Conservation (phyloP, 192 early-diverging fungal species). For the Coemansia brasiliensis region DNA sequence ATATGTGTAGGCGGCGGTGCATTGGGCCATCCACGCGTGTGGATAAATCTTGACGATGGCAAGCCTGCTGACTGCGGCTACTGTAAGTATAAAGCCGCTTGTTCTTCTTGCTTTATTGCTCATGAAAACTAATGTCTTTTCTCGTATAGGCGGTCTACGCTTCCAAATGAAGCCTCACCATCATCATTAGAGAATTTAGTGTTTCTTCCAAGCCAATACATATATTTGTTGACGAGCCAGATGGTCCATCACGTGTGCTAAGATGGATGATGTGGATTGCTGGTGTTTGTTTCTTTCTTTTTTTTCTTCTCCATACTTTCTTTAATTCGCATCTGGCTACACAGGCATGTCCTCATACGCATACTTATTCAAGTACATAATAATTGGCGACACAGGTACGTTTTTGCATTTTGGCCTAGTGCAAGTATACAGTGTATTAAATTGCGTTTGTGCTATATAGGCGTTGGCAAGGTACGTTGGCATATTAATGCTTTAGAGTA, state of each 20-base stretch:
- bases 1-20: slow-evolving; percentile 67
- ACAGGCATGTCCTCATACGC: slow-evolving; percentile 48
- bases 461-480: slow-evolving; percentile 66
- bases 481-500: neutral
- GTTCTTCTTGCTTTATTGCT: neutral
- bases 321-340: neutral
- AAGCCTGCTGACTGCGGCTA: slow-evolving; percentile 73
- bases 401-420: neutral
- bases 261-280: neutral
- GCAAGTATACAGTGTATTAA: neutral
- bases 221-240: neutral
- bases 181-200: slow-evolving; percentile 45
- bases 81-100: slow-evolving; percentile 58
- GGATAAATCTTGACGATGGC: slow-evolving; percentile 77
- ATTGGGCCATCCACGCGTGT: slow-evolving; percentile 92
- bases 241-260: slow-evolving; percentile 12
- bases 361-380: slow-evolving; percentile 71
- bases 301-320: neutral
- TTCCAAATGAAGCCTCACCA: slow-evolving; percentile 75
- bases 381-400: slow-evolving; percentile 75
- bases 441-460: slow-evolving; percentile 38
- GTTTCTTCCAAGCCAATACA: slow-evolving; percentile 2
- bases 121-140: neutral
- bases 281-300: neutral
- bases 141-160: slow-evolving; percentile 68